These are phyloP conservation scores for Lecanosticta acicola DNA, from an alignment of 2,329 filamentous ascomycete species.

Conservation along the genomic window DNA sequence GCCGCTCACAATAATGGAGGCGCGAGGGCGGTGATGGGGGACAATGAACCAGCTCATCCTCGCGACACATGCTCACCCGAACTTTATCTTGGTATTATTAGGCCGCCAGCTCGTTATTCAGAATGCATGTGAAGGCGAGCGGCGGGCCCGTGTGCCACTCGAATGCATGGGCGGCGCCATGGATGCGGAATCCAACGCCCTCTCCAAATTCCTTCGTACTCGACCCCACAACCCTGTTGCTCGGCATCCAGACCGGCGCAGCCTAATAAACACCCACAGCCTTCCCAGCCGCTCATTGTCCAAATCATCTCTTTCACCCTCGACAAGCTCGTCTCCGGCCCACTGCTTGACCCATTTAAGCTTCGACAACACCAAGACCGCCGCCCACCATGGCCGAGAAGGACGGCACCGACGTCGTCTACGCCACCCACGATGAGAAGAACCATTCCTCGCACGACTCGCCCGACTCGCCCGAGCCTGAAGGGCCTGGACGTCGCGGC, in stretches of 20 bases:
- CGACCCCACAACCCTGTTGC: neutral
- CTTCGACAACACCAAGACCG: neutral
- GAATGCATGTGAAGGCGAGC: neutral
- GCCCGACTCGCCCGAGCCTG: neutral
- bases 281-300: neutral
- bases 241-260: neutral
- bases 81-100: no score
- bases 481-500: conserved; percentile 29
- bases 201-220: neutral
- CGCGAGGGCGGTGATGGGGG: no score
- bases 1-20: no score
- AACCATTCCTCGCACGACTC: no score
- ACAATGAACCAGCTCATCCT: no score
- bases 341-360: neutral
- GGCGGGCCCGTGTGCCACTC: neutral
- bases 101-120: neutral
- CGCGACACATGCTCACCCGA: no score
- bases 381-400: conserved; percentile 9
- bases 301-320: neutral
- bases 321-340: neutral
- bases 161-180: neutral
- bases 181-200: neutral
- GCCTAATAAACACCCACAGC: neutral
- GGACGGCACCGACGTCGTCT: conserved; percentile 6
- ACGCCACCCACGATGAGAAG: conserved; percentile 15